Evolutionary conservation across 1,284 basidiomycete genomes (phyloP), one percentile per base, ranked within the genome.

Genomic region (Termitomyces sp.): DNA sequence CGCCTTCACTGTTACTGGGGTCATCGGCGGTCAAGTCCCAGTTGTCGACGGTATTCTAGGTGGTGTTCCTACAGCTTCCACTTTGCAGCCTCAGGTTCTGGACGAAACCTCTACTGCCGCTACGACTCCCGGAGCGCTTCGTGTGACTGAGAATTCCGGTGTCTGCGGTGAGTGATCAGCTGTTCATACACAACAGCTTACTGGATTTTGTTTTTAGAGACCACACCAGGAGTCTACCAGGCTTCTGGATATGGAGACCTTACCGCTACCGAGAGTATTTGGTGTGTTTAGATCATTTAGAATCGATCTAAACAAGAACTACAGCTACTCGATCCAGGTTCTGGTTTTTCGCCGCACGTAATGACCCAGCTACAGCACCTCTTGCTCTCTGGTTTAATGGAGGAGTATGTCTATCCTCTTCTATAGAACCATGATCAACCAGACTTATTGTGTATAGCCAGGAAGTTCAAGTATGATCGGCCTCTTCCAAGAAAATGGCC

Each of bases 391-490:
- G 83, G 83, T 77, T 86, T 54, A 84, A 84, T 62, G 83, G 82
- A 41, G 82, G 81, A 5, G 81, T 84, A 61, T 8, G 53, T 41
- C n/a, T 13, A 28, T 33, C 13, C 9, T 24, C 14, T 7, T 28
- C 8, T 37, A 21, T 39, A n/a, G 9, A 1, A 11, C 21, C 7
- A 30, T 9, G 3, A 1, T 30, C 28, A 18, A n/a, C 24, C 14
- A 46, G 10, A 40, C 45, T 51, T 7, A 55, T 14, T 18, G 40
- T 40, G 18, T 6, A 48, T 54, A 72, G 76, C 82, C 84, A 8
- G 85, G 84, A 55, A 80, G 77, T 57, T 84, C 80, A 4, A 81
- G 78, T 50, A 84, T 85, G 79, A 77, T 85, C 39, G 84, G 84
- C 13, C 70, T 87, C 14, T 76, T 87, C 61, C 83, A 86, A 60